Evolutionary conservation across 2,329 filamentous ascomycete species (phyloP), one percentile per base, ranked within the genome.

Genomic region (Hypomyces rosellus): DNA sequence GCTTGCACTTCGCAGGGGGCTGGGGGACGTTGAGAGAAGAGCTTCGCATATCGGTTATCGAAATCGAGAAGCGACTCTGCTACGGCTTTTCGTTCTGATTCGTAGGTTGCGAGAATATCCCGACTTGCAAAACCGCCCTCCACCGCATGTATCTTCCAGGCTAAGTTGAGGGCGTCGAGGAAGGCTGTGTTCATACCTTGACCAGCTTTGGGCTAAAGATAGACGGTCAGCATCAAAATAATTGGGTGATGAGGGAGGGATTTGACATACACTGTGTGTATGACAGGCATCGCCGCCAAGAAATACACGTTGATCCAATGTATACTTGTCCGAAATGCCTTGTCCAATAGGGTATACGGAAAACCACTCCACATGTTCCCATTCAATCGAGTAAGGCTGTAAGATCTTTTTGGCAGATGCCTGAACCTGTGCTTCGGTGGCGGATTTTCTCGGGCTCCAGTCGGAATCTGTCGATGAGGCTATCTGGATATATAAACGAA

Each of bases 91-190:
- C 91, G 85, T 69, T 96, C 91, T 2, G 78, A 76, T 70, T 96
- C 89, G 66, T 96, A 97, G 0, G 91, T 93, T 54, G 84, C 80
- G 46, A 97, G 78, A 15, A 93, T 76, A 3, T 81, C 80, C 54
- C 88, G 85, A 30, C 83, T 72, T 1, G 89, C 88, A 58, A 95
- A 88, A 12, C 89, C 89, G 22, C 78, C 77, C 65, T 96, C 90
- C 9, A 96, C 92, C 34, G 88, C 84, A 64, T 96, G 91, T 46
- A 96, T 88, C 73, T 97, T 97, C 91, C 91, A 97, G 7, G 91
- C 91, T 38, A 97, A 75, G 67, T 96, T 97, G 53, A 89, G 81
- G 1, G 89, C 89, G 58, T 92, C 86, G 46, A 87, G 73, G 69
- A 89, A 89, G 3, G 85, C 85, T 0, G 86, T 86, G 61, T 89